These are phyloP conservation scores for Pistacia integerrima DNA, from an alignment of 345 rosid genomes.

Conservation along the genomic window DNA sequence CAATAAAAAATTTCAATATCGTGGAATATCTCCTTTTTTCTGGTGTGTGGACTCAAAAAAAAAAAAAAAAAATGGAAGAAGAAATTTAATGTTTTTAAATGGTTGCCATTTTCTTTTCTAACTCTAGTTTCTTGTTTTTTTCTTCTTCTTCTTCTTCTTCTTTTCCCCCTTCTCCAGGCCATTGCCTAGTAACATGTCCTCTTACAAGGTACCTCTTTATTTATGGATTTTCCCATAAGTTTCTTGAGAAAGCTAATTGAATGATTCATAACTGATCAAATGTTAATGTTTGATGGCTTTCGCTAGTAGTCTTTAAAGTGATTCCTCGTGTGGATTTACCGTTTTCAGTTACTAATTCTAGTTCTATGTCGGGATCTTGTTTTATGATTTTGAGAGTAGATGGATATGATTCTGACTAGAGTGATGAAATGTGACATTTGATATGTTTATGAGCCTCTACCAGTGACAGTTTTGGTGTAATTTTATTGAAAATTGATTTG, in stretches of 20 bases:
- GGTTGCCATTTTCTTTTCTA: background rate
- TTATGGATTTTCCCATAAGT: conserved; percentile 5
- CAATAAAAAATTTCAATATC: background rate
- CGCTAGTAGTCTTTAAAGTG: background rate
- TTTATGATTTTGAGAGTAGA: background rate
- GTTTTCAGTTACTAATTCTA: background rate
- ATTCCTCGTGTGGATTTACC: background rate
- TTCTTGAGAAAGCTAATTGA: conserved; percentile 6
- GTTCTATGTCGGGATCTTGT: background rate
- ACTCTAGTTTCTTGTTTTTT: background rate
- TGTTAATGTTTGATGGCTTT: background rate
- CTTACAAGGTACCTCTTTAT: conserved; percentile 72
- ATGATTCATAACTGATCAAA: background rate
- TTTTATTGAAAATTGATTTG: background rate
- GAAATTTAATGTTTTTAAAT: too few relatives aligned
- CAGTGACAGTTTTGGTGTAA: background rate
- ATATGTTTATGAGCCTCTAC: background rate
- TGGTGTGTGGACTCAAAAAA: background rate
- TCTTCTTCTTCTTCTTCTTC: conserved; percentile 21
- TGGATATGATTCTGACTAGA: background rate
- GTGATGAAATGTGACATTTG: background rate
- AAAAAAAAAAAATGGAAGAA: background rate
- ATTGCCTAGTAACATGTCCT: conserved; percentile 80
- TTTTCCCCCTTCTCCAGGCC: conserved; percentile 55
- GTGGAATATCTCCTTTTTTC: background rate